These are phyloP conservation scores for Glarea lozoyensis DNA, from an alignment of 495 filamentous ascomycete genomes.

Conservation along the genomic window DNA sequence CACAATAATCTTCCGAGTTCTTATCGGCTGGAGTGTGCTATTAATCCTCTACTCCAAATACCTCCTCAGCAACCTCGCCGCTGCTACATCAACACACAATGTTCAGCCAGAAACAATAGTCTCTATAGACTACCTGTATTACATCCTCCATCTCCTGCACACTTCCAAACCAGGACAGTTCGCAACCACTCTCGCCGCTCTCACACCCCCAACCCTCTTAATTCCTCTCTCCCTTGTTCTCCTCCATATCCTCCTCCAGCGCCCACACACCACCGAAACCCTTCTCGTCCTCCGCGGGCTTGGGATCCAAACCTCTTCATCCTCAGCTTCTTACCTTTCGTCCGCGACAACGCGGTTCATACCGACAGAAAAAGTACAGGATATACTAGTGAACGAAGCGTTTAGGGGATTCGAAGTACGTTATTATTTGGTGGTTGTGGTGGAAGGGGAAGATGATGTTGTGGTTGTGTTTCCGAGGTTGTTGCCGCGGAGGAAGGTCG, in stretches of 20 bases:
- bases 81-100: background rate
- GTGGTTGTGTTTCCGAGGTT: slow-evolving; percentile 89
- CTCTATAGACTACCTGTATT: slow-evolving; percentile 10
- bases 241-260: slow-evolving; percentile 29
- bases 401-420: slow-evolving; percentile 88
- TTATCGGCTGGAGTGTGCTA: slow-evolving; percentile 33
- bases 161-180: slow-evolving; percentile 5
- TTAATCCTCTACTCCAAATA: slow-evolving; percentile 33
- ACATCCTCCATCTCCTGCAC: slow-evolving; percentile 4
- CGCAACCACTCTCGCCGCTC: slow-evolving; percentile 1
- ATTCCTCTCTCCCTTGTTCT: slow-evolving; percentile 7
- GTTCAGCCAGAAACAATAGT: background rate
- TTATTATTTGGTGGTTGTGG: slow-evolving; percentile 83
- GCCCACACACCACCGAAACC: slow-evolving; percentile 61
- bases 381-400: slow-evolving; percentile 91
- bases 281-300: slow-evolving; percentile 82
- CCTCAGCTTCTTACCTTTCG: slow-evolving; percentile 52
- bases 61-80: slow-evolving; percentile 17
- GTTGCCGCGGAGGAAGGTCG: slow-evolving; percentile 55
- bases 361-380: slow-evolving; percentile 80
- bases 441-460: slow-evolving; percentile 80
- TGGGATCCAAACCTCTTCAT: slow-evolving; percentile 80
- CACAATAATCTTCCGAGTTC: slow-evolving; percentile 26
- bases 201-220: slow-evolving; percentile 8
- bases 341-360: slow-evolving; percentile 75